phyloP scores from a whole-genome alignment of 768 basidiomycete genomes.

The Boletus sp. region DNA sequence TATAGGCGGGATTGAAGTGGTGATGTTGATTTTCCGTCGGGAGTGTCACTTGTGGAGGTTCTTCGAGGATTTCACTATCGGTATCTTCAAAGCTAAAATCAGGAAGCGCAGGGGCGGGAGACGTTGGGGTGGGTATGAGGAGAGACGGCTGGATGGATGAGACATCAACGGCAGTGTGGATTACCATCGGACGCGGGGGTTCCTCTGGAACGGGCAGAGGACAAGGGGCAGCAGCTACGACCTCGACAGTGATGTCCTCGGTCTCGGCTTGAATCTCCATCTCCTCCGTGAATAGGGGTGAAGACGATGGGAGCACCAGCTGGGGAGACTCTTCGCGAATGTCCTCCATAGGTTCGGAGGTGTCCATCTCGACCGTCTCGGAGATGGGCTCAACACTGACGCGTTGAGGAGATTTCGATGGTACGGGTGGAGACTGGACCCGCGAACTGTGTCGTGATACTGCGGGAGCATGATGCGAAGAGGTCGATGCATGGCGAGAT shows the following conservation, averaged over 20 bases:
- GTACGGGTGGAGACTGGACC: constrained; percentile 8
- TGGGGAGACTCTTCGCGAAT: constrained; percentile 24
- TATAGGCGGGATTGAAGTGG: constrained; percentile 47
- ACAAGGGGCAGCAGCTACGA: not conserved
- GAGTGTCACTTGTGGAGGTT: constrained; percentile 12
- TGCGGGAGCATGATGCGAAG: constrained; percentile 16
- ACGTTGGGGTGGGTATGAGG: constrained; percentile 37
- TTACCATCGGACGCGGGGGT: constrained; percentile 17
- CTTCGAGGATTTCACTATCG: constrained; percentile 25
- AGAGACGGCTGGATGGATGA: constrained; percentile 26
- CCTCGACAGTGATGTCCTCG: not conserved
- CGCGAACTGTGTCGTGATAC: constrained; percentile 20
- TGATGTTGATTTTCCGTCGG: constrained; percentile 27
- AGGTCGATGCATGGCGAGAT: constrained; percentile 12
- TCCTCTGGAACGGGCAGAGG: constrained; percentile 3
- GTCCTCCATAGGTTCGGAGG: constrained; percentile 19
- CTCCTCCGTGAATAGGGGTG: constrained; percentile 7
- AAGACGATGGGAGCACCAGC: constrained; percentile 24
- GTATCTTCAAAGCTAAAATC: constrained; percentile 35
- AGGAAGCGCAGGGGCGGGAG: constrained; percentile 31
- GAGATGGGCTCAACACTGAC: constrained; percentile 4
- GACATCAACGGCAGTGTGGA: constrained; percentile 30
- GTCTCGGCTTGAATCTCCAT: not conserved
- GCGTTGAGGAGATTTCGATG: constrained; percentile 8
- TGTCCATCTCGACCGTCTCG: constrained; percentile 14